Percentiles rank a stretch among this genome's conserved stretches.
phyloP scores from a whole-genome alignment of 78 protist genomes.

The Cyanophora paradoxa region DNA sequence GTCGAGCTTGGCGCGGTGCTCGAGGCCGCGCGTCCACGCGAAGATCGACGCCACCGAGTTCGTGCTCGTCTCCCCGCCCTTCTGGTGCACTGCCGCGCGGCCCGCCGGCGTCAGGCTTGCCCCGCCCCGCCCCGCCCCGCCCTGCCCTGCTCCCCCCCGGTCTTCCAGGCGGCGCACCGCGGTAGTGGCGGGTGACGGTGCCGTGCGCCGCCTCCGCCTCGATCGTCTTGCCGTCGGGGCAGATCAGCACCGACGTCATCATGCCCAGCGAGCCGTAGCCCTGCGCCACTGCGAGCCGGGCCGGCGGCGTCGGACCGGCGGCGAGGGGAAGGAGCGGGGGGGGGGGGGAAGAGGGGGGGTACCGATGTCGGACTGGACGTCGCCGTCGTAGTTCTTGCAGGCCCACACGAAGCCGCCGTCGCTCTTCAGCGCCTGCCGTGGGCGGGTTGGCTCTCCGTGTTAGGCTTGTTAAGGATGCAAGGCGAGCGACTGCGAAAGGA shows the following conservation, averaged over 20 bases:
- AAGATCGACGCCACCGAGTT: conserved; percentile 46
- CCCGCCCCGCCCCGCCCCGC: no score
- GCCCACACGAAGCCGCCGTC: conserved; percentile 90
- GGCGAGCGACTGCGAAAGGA: no score
- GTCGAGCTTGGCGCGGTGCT: conserved; percentile 83
- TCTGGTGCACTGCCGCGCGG: not conserved
- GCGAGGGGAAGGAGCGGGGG: not conserved
- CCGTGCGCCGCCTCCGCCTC: conserved; percentile 96
- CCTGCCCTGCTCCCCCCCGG: no score
- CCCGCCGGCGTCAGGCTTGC: not conserved
- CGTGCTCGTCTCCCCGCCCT: conserved; percentile 76
- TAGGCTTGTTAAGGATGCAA: no score
- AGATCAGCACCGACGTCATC: conserved; percentile 84
- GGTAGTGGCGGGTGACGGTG: conserved; percentile 89
- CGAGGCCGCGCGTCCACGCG: conserved; percentile 90
- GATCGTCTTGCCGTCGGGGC: conserved; percentile 78
- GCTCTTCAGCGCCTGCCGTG: conserved; percentile 48
- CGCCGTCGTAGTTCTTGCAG: conserved; percentile 96
- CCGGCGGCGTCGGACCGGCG: no score
- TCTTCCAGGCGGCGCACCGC: conserved; percentile 71
- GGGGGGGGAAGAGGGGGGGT: no score
- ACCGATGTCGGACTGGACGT: conserved; percentile 86
- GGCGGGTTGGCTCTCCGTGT: no score
- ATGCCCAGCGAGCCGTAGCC: conserved; percentile 91
- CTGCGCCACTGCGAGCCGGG: not conserved